Percentiles rank a stretch among this genome's conserved stretches.
phyloP scores from a whole-genome alignment of 73 alveolate species.

The Uronychia setigera region DNA sequence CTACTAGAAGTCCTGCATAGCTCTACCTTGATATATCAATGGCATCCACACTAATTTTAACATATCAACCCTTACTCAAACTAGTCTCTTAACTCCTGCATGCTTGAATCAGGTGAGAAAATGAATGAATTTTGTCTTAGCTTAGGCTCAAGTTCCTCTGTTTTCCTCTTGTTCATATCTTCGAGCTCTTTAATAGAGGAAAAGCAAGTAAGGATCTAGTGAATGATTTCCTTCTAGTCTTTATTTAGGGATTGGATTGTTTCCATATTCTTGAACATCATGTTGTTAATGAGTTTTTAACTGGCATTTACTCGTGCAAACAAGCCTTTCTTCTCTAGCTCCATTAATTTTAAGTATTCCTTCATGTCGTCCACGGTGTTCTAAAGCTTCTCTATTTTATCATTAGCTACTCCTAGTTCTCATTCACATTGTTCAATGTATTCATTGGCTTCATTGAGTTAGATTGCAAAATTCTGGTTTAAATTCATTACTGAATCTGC shows the following conservation, averaged over 20 bases:
- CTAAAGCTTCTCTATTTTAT: not conserved
- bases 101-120: not conserved
- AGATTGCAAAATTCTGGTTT: not conserved
- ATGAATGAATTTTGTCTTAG: not conserved
- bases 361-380: not conserved
- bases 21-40: not conserved
- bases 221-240: not conserved
- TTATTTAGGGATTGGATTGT: not conserved
- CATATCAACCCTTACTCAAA: not conserved
- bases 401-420: not conserved
- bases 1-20: not conserved
- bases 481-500: not conserved
- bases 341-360: not conserved
- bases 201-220: not conserved
- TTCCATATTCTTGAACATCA: not conserved
- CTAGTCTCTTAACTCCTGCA: not conserved
- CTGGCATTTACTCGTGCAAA: not conserved
- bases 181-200: not conserved
- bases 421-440: not conserved
- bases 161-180: not conserved
- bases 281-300: not conserved
- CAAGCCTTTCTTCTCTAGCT: not conserved
- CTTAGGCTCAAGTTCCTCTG: not conserved
- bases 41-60: not conserved
- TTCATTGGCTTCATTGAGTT: not conserved